A percentile compares a stretch with the other conserved stretches of the same genome.
Conservation (phyloP, 495 filamentous ascomycete species). For the Talaromyces ruber region DNA sequence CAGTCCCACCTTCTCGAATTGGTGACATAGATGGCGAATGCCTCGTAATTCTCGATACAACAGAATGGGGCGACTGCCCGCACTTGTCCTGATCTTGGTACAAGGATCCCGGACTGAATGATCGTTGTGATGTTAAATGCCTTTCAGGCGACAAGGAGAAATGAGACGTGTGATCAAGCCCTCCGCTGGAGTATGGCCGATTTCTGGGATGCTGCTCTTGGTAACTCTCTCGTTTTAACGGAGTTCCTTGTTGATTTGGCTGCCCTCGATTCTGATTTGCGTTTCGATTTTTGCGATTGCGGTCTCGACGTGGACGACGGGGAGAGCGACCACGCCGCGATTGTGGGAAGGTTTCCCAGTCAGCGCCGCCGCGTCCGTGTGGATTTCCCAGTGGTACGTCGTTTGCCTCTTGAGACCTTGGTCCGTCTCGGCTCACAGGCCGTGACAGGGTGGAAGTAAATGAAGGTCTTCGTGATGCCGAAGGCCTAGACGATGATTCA, state of each 20-base stretch:
- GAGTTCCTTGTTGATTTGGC: conserved; percentile 20
- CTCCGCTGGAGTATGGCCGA: conserved; percentile 20
- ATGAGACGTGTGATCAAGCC: conserved; percentile 19
- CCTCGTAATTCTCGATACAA: conserved; percentile 22
- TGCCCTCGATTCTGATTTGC: conserved; percentile 8
- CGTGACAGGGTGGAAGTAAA: background rate
- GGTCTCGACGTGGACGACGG: conserved; percentile 12
- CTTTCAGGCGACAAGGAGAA: background rate
- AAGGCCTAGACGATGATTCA: background rate
- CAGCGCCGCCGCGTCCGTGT: background rate
- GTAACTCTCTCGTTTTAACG: conserved; percentile 23
- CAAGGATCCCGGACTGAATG: background rate
- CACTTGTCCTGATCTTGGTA: background rate
- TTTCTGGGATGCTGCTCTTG: conserved; percentile 17
- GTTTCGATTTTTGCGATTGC: conserved; percentile 13
- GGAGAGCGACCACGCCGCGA: conserved; percentile 41
- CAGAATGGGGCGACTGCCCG: conserved; percentile 20
- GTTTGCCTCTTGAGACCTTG: conserved; percentile 8
- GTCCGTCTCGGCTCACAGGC: background rate
- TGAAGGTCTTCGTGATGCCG: conserved; percentile 1
- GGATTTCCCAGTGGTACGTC: conserved; percentile 17
- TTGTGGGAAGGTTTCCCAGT: conserved; percentile 22
- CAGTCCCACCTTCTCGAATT: conserved; percentile 21
- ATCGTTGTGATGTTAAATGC: background rate
- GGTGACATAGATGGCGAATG: conserved; percentile 17